Base-by-base conservation (phyloP, 164 flowering plant genomes). In the Kalanchoe fedtschenkoi region DNA sequence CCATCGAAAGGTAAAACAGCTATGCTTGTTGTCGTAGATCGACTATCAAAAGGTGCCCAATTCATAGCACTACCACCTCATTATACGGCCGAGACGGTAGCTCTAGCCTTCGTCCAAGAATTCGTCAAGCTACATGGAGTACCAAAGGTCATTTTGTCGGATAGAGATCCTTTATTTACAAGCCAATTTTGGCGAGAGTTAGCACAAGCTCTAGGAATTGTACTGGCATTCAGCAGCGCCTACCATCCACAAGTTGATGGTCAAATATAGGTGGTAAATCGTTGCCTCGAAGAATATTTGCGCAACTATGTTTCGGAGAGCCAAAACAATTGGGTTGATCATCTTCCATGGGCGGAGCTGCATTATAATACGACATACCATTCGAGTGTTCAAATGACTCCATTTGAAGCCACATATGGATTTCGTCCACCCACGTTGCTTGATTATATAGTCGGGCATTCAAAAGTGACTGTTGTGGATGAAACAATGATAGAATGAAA, bases 11-110 rank as follows among this genome's bases (percentile, higher is more conserved):
- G 70, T 2, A 7, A 21, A 1, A 34, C n/a, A 10, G 17, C 14
- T 3, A 55, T 68, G 33, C 13, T 54, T 1, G 66, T 68, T 0
- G 66, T 54, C 3, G 62, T 62, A 1, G 66, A 68, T 34, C 24
- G 70, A 1, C 39, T 68, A 11, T 46, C 56, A 22, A 51, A 51
- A 28, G n/a, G 4, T 3, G 56, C 22, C 4, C 56, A 51, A 4
- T 51, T 51, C 4, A 21, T 16, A 16, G 5, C 56, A 2, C 22
- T 51, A 7, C 56, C 56, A 6, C n/a, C 7, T 0, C 17, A 21
- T 3, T 51, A n/a, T 28, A 16, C 26, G 4, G 56, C 56, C 2
- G 1, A 15, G 1, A 3, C 56, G 2, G 10, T 21, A 21, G 60
- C 66, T 13, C 1, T 35, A 1, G 3, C 29, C 9, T 61, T 61